These are phyloP conservation scores for Mycena alexandri DNA, from an alignment of 768 basidiomycete genomes.

Conservation along the genomic window DNA sequence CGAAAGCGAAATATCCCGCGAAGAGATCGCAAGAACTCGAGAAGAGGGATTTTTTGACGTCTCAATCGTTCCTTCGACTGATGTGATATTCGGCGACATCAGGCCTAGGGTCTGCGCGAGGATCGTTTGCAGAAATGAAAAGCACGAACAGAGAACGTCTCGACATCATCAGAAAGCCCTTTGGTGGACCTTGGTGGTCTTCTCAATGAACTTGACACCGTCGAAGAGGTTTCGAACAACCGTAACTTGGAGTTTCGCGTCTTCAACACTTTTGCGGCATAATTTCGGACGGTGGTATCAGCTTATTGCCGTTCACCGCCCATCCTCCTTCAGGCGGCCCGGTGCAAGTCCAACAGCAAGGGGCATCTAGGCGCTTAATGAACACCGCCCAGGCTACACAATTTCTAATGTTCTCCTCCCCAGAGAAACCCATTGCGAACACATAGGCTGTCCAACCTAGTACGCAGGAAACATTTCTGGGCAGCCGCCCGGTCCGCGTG, in stretches of 20 bases:
- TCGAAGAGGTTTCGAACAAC: too few relatives aligned
- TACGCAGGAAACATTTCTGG: background rate
- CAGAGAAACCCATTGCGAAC: too few relatives aligned
- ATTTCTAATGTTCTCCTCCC: background rate
- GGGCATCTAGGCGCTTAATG: too few relatives aligned
- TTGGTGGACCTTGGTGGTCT: too few relatives aligned
- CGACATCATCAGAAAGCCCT: too few relatives aligned
- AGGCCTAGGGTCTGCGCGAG: conserved; percentile 7
- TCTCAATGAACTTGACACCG: too few relatives aligned
- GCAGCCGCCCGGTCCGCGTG: conserved; percentile 16
- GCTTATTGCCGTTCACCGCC: background rate
- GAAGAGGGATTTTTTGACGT: background rate
- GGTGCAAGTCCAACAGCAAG: background rate
- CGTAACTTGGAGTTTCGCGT: too few relatives aligned
- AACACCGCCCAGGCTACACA: too few relatives aligned
- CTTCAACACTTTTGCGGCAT: background rate
- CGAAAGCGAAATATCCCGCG: too few relatives aligned
- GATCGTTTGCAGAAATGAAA: too few relatives aligned
- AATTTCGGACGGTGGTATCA: background rate
- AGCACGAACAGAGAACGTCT: too few relatives aligned
- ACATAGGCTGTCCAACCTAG: background rate
- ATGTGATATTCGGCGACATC: conserved; percentile 2
- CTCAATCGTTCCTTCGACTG: conserved; percentile 6
- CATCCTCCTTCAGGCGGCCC: background rate
- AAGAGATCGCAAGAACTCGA: background rate